Conservation (phyloP, 2,329 filamentous ascomycete genomes). For the Aspergillus melleus region DNA sequence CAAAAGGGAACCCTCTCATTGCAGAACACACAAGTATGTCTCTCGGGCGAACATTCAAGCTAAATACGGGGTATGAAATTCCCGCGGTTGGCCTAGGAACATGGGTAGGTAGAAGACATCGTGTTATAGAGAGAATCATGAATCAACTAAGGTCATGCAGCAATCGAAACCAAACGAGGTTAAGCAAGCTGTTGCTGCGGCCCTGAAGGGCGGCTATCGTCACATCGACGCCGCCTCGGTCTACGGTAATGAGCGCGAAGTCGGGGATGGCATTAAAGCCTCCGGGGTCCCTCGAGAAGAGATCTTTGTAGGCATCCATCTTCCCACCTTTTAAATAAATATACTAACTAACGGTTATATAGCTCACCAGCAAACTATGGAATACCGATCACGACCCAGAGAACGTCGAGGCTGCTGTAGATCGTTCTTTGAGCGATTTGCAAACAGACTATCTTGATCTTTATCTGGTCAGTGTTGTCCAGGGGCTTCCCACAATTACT, state of each 20-base stretch:
- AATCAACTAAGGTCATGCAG: slow-evolving; percentile 47
- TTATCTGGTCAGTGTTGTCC: slow-evolving; percentile 44
- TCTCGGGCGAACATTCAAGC: slow-evolving; percentile 1
- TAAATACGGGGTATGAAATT: slow-evolving; percentile 1
- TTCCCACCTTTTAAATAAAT: background rate
- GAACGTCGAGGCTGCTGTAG: slow-evolving; percentile 48
- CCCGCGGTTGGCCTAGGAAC: slow-evolving; percentile 4
- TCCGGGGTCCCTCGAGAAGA: slow-evolving; percentile 35
- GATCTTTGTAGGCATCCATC: slow-evolving; percentile 28
- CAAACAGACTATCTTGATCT: slow-evolving; percentile 67
- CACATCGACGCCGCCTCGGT: slow-evolving; percentile 53
- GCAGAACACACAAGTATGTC: background rate
- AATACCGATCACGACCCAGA: slow-evolving; percentile 35
- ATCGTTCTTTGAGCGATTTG: slow-evolving; percentile 59
- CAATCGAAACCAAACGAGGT: slow-evolving; percentile 62
- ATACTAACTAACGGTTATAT: background rate
- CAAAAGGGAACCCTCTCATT: too few species aligned
- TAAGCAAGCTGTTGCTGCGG: slow-evolving; percentile 46
- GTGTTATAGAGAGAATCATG: background rate
- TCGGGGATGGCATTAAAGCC: slow-evolving; percentile 42
- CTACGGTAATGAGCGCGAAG: slow-evolving; percentile 47
- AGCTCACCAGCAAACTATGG: slow-evolving; percentile 41
- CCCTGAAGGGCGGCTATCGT: slow-evolving; percentile 52
- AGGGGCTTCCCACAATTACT: background rate
- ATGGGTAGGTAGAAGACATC: background rate